phyloP scores from a whole-genome alignment of 768 basidiomycete species.

The Gymnopilus dilepis region DNA sequence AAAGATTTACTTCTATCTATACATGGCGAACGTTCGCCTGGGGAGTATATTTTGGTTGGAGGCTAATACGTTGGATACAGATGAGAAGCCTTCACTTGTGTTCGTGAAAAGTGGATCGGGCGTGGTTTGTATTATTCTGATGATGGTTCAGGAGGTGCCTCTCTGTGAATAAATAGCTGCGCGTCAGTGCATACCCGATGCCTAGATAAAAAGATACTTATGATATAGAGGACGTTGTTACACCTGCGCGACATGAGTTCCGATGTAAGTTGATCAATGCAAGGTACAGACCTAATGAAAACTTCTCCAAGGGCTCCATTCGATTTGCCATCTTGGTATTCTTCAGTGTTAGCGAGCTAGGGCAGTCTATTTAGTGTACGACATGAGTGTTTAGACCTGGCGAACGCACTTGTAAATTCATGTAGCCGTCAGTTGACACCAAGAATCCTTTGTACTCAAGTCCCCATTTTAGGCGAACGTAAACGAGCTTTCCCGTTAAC shows the following conservation, averaged over 20 bases:
- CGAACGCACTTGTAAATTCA: slow-evolving; percentile 91
- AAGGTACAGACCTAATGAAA: slow-evolving; percentile 82
- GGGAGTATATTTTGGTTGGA: background rate
- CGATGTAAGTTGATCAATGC: background rate
- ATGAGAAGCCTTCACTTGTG: background rate
- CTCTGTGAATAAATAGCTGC: slow-evolving; percentile 59
- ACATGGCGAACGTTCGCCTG: background rate
- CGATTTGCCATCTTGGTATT: slow-evolving; percentile 94
- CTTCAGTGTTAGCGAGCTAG: slow-evolving; percentile 98
- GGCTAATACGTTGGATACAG: background rate
- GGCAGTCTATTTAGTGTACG: background rate
- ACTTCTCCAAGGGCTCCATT: slow-evolving; percentile 98
- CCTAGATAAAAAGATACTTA: slow-evolving; percentile 54
- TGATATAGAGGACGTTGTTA: slow-evolving; percentile 97
- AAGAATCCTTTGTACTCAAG: slow-evolving; percentile 99
- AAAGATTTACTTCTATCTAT: background rate
- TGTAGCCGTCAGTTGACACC: slow-evolving; percentile 98
- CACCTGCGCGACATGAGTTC: slow-evolving; percentile 53
- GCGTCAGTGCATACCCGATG: slow-evolving; percentile 20
- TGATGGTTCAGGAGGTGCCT: slow-evolving; percentile 62
- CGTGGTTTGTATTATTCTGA: slow-evolving; percentile 8
- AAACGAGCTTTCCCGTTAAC: slow-evolving; percentile 95
- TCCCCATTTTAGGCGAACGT: slow-evolving; percentile 97
- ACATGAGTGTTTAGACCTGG: background rate
- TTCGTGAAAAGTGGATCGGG: background rate